Conservation (phyloP, 2,329 filamentous ascomycete genomes). For the Fusarium citri region DNA sequence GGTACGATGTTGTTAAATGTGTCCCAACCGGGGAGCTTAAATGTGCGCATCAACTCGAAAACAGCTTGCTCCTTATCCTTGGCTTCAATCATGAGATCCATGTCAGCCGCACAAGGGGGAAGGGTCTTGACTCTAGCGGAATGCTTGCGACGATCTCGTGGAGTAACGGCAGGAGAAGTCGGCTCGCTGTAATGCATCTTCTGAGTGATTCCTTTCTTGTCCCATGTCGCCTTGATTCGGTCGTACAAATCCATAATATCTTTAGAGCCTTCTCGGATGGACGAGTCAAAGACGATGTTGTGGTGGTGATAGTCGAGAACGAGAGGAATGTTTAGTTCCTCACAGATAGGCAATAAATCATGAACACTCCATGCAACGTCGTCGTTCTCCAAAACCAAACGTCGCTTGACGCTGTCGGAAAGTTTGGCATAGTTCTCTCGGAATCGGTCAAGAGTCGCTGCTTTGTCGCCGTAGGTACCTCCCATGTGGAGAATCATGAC, state of each 20-base stretch:
- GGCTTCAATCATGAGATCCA: conserved; percentile 99
- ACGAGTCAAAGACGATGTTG: conserved; percentile 87
- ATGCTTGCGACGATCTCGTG: conserved; percentile 84
- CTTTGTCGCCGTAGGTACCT: conserved; percentile 88
- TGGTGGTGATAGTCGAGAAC: conserved; percentile 96
- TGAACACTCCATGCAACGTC: conserved; percentile 95
- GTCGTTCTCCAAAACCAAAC: conserved; percentile 92
- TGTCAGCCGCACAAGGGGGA: conserved; percentile 82
- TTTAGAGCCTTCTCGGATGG: conserved; percentile 82
- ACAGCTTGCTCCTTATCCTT: conserved; percentile 98
- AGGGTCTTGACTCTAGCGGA: conserved; percentile 81
- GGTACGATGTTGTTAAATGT: conserved; percentile 82
- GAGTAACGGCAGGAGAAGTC: conserved; percentile 72
- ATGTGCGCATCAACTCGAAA: conserved; percentile 91
- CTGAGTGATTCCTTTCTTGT: conserved; percentile 83
- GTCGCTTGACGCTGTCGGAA: conserved; percentile 77
- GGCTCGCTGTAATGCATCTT: conserved; percentile 98
- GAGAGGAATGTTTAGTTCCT: conserved; percentile 92
- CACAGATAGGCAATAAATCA: conserved; percentile 87
- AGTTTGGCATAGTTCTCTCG: conserved; percentile 76
- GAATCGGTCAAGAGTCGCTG: conserved; percentile 81
- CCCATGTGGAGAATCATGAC: conserved; percentile 97
- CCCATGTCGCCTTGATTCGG: conserved; percentile 86
- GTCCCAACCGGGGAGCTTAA: conserved; percentile 84
- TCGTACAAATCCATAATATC: conserved; percentile 82